Conservation (phyloP, 129 eudicot species). For the Rutidosis leptorrhynchoides region DNA sequence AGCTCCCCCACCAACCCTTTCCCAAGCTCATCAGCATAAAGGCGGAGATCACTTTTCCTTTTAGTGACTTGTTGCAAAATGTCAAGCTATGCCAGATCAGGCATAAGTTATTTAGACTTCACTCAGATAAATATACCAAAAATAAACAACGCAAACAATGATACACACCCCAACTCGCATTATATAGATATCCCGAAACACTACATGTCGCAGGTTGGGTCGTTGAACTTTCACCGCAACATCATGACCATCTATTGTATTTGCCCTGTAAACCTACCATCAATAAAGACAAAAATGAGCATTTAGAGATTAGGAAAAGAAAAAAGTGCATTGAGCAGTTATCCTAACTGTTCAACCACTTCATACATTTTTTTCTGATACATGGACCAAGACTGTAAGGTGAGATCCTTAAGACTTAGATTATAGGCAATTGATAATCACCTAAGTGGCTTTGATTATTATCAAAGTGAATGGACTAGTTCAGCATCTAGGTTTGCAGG, state of each 20-base stretch:
- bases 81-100: constrained; percentile 60
- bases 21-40: constrained; percentile 98
- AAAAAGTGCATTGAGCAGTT: background rate
- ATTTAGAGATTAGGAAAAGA: background rate
- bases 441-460: constrained; percentile 1
- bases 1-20: constrained; percentile 95
- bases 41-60: constrained; percentile 81
- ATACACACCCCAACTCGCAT: constrained; percentile 95
- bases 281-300: background rate
- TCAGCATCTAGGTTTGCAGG: background rate
- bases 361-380: background rate
- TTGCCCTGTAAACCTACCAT: constrained; percentile 78
- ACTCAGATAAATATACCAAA: constrained; percentile 20
- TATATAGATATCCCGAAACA: constrained; percentile 82
- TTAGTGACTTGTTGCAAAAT: constrained; percentile 68
- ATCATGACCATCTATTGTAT: constrained; percentile 63
- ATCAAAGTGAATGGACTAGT: constrained; percentile 1
- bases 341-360: constrained; percentile 9
- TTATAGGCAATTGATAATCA: background rate
- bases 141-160: constrained; percentile 25
- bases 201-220: constrained; percentile 79
- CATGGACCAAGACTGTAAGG: background rate
- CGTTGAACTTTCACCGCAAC: constrained; percentile 99
- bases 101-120: constrained; percentile 27
- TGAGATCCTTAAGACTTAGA: constrained; percentile 3